Conservation (phyloP, 495 filamentous ascomycete genomes). For the Sordaria brevicollis region DNA sequence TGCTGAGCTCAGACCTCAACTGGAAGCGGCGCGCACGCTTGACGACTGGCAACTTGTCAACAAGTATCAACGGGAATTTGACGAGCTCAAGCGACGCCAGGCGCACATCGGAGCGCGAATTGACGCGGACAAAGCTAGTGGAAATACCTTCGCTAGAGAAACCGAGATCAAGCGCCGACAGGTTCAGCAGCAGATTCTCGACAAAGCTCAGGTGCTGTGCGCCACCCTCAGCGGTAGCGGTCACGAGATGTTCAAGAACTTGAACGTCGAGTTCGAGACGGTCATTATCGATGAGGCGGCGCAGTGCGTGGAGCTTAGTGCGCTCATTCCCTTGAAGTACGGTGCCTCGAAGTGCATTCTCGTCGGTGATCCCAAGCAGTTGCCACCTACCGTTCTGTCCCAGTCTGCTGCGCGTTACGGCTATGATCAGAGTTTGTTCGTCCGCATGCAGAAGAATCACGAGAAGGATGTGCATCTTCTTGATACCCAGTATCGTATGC, state of each 20-base stretch:
- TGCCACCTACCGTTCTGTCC: slow-evolving; percentile 92
- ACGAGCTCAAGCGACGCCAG: slow-evolving; percentile 64
- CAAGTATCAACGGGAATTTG: slow-evolving; percentile 68
- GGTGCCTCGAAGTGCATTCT: slow-evolving; percentile 95
- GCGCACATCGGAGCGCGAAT: slow-evolving; percentile 64
- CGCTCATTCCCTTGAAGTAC: slow-evolving; percentile 94
- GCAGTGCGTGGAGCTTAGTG: slow-evolving; percentile 94
- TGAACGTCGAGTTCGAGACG: slow-evolving; percentile 95
- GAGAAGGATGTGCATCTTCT: slow-evolving; percentile 85
- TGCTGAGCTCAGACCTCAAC: slow-evolving; percentile 49
- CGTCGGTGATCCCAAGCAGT: slow-evolving; percentile 93
- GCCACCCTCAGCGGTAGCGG: slow-evolving; percentile 91
- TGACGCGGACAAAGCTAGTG: slow-evolving; percentile 74
- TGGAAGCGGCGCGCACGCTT: slow-evolving; percentile 60
- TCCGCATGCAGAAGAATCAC: slow-evolving; percentile 91
- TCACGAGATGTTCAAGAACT: slow-evolving; percentile 91
- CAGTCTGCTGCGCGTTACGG: slow-evolving; percentile 84
- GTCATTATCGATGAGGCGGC: slow-evolving; percentile 98
- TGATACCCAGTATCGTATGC: slow-evolving; percentile 97
- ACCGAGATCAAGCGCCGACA: slow-evolving; percentile 75
- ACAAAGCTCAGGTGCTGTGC: slow-evolving; percentile 85
- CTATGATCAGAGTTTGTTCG: slow-evolving; percentile 96
- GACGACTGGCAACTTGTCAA: slow-evolving; percentile 44
- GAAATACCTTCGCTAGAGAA: slow-evolving; percentile 64
- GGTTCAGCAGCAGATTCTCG: slow-evolving; percentile 82